Conservation (phyloP, 2,329 filamentous ascomycete species). For the Alternaria arbusti region DNA sequence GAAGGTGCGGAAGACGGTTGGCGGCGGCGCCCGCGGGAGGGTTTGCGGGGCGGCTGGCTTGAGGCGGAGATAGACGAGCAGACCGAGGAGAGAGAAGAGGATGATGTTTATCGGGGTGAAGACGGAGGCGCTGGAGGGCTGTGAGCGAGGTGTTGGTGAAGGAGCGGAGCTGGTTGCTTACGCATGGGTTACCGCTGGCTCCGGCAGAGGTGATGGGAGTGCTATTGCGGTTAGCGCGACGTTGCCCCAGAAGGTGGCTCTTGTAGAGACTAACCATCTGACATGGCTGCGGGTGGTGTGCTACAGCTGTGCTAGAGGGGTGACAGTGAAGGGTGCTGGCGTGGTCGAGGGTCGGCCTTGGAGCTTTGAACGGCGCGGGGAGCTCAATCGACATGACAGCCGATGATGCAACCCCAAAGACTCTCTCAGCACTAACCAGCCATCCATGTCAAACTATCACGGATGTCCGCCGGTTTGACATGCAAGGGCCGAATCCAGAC, state of each 20-base stretch:
- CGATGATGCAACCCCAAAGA: background rate
- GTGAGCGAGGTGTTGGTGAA: conserved; percentile 20
- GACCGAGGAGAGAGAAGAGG: conserved; percentile 63
- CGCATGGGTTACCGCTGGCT: conserved; percentile 56
- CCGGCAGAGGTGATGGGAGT: conserved; percentile 67
- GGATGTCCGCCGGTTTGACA: background rate
- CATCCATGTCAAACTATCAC: background rate
- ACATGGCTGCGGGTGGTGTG: conserved; percentile 21
- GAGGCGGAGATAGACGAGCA: conserved; percentile 65
- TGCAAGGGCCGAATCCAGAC: background rate
- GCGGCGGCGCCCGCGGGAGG: conserved; percentile 65
- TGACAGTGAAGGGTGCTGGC: background rate
- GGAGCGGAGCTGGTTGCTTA: conserved; percentile 38
- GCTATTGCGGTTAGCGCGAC: conserved; percentile 32
- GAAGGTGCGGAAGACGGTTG: conserved; percentile 86
- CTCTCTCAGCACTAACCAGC: background rate
- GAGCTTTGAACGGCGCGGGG: background rate
- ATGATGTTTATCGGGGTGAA: conserved; percentile 67
- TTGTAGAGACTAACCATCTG: conserved; percentile 24
- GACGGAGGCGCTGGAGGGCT: conserved; percentile 55
- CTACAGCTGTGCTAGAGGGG: background rate
- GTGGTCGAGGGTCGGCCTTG: conserved; percentile 1
- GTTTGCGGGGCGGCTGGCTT: conserved; percentile 59
- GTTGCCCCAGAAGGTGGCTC: background rate
- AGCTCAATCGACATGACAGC: background rate